These are phyloP conservation scores for Trichoderma asperellum DNA, from an alignment of 2,329 filamentous ascomycete species.

Conservation along the genomic window DNA sequence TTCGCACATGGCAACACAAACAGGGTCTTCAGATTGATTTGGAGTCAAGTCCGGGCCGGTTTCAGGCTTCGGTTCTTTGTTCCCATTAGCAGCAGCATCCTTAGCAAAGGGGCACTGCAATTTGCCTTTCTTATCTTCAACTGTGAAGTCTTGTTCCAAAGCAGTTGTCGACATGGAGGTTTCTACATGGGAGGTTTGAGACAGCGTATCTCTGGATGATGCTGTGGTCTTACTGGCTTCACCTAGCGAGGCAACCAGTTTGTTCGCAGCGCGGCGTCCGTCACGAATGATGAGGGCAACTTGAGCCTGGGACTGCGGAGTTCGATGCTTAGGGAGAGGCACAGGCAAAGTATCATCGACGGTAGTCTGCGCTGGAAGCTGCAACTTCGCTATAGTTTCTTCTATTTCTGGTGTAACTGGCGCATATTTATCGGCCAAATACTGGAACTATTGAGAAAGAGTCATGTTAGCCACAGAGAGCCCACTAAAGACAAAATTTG, in stretches of 20 bases:
- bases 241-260: constrained; percentile 51
- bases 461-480: constrained; percentile 1
- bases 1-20: constrained; percentile 66
- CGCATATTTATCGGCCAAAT: constrained; percentile 69
- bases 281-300: constrained; percentile 67
- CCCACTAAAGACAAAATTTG: neutral
- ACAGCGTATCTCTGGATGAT: constrained; percentile 54
- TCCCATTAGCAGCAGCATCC: constrained; percentile 34
- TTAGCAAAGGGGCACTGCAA: constrained; percentile 79
- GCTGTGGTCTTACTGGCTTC: constrained; percentile 56
- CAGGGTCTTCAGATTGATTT: constrained; percentile 60
- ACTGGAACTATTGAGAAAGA: constrained; percentile 58
- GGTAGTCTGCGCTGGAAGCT: constrained; percentile 60
- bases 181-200: constrained; percentile 49
- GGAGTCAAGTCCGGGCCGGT: constrained; percentile 46
- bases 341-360: constrained; percentile 55
- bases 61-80: constrained; percentile 36
- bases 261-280: constrained; percentile 62
- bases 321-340: constrained; percentile 56
- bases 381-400: constrained; percentile 68
- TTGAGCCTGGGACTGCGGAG: constrained; percentile 51
- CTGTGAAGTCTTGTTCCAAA: constrained; percentile 89
- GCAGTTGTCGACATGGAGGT: constrained; percentile 67
- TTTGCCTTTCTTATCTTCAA: constrained; percentile 76
- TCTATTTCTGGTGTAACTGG: constrained; percentile 67